These are phyloP conservation scores for Gnomoniopsis smithogilvyi DNA, from an alignment of 2,329 filamentous ascomycete genomes.

Conservation along the genomic window DNA sequence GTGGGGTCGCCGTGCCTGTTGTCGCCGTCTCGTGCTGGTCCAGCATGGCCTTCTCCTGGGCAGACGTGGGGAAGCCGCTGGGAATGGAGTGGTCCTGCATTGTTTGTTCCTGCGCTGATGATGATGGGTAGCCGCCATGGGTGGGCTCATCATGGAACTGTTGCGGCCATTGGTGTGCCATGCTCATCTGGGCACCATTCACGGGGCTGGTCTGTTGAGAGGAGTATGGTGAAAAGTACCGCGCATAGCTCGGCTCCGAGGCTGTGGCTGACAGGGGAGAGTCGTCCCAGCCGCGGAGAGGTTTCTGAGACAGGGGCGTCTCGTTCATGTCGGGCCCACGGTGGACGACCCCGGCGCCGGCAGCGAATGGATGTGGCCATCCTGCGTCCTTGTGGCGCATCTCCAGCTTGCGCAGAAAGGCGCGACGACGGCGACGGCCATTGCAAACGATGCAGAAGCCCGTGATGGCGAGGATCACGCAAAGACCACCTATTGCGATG, in stretches of 20 bases:
- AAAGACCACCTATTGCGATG: slow-evolving; percentile 50
- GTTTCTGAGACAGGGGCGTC: slow-evolving; percentile 52
- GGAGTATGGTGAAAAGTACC: slow-evolving; percentile 58
- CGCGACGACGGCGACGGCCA: slow-evolving; percentile 52
- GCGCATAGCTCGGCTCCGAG: slow-evolving; percentile 24
- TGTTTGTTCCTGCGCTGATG: slow-evolving; percentile 19
- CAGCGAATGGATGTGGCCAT: slow-evolving; percentile 37
- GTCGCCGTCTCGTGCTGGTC: slow-evolving; percentile 4
- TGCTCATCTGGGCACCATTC: slow-evolving; percentile 33
- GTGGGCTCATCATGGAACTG: slow-evolving; percentile 12
- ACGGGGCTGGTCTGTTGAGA: slow-evolving; percentile 59
- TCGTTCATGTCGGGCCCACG: slow-evolving; percentile 41
- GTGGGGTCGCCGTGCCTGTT: slow-evolving; percentile 6
- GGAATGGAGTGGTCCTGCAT: slow-evolving; percentile 14
- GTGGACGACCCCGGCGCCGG: slow-evolving; percentile 21
- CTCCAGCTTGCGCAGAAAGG: slow-evolving; percentile 47
- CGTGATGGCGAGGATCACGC: slow-evolving; percentile 41
- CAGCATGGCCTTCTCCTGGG: slow-evolving; percentile 19
- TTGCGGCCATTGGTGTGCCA: slow-evolving; percentile 32
- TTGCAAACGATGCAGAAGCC: slow-evolving; percentile 55
- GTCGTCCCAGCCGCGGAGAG: slow-evolving; percentile 51
- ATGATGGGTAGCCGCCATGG: slow-evolving; percentile 22
- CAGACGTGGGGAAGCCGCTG: slow-evolving; percentile 23
- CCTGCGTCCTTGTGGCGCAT: slow-evolving; percentile 33
- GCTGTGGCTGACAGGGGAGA: slow-evolving; percentile 45